Evolutionary conservation across 768 basidiomycete species (phyloP).

Genomic region (Suillus luteus): DNA sequence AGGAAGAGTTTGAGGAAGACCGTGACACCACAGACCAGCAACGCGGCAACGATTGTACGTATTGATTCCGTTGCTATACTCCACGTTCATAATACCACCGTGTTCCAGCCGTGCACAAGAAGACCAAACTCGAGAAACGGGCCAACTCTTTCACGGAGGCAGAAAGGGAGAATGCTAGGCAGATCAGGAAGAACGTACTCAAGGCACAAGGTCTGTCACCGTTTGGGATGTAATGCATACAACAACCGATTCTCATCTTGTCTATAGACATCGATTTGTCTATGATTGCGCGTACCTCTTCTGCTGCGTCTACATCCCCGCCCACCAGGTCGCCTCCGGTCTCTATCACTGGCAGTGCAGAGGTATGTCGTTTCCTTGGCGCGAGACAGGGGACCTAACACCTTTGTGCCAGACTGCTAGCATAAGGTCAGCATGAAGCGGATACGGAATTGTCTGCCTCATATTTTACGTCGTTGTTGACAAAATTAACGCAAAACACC

Average conservation of each 20-base stretch:
- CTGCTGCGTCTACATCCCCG: slow-evolving; percentile 63
- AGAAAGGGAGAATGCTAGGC: slow-evolving; percentile 61
- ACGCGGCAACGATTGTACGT: slow-evolving; percentile 10
- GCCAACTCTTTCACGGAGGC: slow-evolving; percentile 56
- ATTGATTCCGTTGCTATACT: neutral
- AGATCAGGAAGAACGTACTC: slow-evolving; percentile 74
- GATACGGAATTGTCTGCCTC: neutral
- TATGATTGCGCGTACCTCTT: slow-evolving; percentile 82
- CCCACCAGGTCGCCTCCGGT: slow-evolving; percentile 19
- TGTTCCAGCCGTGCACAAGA: slow-evolving; percentile 25
- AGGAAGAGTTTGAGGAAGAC: slow-evolving; percentile 41
- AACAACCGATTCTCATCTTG: slow-evolving; percentile 7
- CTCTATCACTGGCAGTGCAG: slow-evolving; percentile 20
- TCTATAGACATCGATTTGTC: slow-evolving; percentile 56
- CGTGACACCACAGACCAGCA: slow-evolving; percentile 21
- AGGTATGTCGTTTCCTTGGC: slow-evolving; percentile 15
- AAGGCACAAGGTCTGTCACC: slow-evolving; percentile 53
- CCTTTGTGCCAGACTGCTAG: slow-evolving; percentile 8
- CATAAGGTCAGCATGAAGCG: neutral
- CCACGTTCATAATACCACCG: slow-evolving; percentile 2
- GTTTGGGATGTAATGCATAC: neutral
- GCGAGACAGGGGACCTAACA: neutral
- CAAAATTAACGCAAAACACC: slow-evolving; percentile 1
- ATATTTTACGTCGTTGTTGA: neutral
- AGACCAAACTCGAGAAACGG: slow-evolving; percentile 37